Conservation (phyloP, 306 rosid species). For the Castanopsis chinensis region DNA sequence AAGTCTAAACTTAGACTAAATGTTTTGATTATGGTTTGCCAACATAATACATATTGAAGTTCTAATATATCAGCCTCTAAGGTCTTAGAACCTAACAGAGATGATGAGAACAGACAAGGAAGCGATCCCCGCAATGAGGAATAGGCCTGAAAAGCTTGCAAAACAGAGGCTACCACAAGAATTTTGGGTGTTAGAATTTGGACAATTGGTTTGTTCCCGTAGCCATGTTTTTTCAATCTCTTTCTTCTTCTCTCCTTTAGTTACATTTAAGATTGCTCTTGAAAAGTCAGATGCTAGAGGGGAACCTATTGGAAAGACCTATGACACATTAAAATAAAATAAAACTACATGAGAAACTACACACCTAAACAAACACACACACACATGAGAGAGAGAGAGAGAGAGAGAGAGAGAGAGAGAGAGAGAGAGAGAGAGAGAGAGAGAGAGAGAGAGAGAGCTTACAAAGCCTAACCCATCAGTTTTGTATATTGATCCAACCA, state of each 20-base stretch:
- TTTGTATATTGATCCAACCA: conserved; percentile 26
- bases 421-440: background rate
- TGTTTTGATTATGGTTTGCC: too few species aligned
- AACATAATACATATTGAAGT: too few species aligned
- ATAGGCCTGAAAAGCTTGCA: conserved; percentile 54
- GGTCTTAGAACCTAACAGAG: too few species aligned
- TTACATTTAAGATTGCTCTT: conserved; percentile 47
- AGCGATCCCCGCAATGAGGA: conserved; percentile 39
- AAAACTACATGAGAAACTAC: background rate
- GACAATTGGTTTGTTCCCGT: conserved; percentile 10
- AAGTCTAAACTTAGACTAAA: too few species aligned
- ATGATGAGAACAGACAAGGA: conserved; percentile 28
- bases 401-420: too few species aligned
- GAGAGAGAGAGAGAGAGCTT: background rate
- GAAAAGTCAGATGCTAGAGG: conserved; percentile 54
- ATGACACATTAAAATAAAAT: background rate
- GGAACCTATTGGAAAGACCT: conserved; percentile 45
- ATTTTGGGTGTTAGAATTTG: conserved; percentile 13
- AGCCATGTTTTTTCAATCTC: conserved; percentile 45
- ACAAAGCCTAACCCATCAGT: conserved; percentile 59
- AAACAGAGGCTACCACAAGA: conserved; percentile 46
- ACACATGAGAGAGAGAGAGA: too few species aligned
- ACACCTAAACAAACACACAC: background rate
- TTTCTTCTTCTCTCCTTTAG: conserved; percentile 46
- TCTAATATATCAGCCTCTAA: too few species aligned